Percentiles rank a stretch among this genome's conserved stretches.
These are phyloP conservation scores for Pilobolus umbonatus DNA, from an alignment of 192 early-diverging fungal genomes.

Conservation along the genomic window DNA sequence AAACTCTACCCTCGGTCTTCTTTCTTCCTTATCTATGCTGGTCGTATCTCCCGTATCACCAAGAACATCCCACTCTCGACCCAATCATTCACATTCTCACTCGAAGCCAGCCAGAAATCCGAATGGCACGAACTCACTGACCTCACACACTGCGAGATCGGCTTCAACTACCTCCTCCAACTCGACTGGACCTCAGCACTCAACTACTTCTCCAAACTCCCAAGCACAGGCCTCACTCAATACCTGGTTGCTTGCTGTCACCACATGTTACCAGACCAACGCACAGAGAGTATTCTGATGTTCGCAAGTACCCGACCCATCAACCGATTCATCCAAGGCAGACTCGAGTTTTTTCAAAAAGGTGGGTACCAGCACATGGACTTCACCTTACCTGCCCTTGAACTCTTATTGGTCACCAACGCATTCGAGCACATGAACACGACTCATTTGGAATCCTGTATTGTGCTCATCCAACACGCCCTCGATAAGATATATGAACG, in stretches of 20 bases:
- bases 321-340: conserved; percentile 33
- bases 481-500: conserved; percentile 8
- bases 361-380: conserved; percentile 26
- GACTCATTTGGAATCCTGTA: conserved; percentile 7
- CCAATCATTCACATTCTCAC: conserved; percentile 21
- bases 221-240: conserved; percentile 35
- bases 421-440: conserved; percentile 40
- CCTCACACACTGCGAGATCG: conserved; percentile 42
- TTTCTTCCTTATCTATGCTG: conserved; percentile 46
- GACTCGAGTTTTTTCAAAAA: conserved; percentile 37
- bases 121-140: conserved; percentile 35
- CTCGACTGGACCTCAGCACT: conserved; percentile 39
- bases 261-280: conserved; percentile 49
- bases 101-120: conserved; percentile 10
- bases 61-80: conserved; percentile 19
- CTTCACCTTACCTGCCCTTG: conserved; percentile 41
- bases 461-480: conserved; percentile 17
- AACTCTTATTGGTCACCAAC: conserved; percentile 45
- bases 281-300: conserved; percentile 61
- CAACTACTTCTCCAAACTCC: conserved; percentile 34
- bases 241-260: conserved; percentile 41
- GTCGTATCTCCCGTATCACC: conserved; percentile 38
- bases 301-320: conserved; percentile 43
- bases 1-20: conserved; percentile 37
- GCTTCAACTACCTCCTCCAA: conserved; percentile 40